Percentiles rank a stretch among this genome's conserved stretches.
Evolutionary conservation across 805 yeast genomes (phyloP).

Genomic region (Danielozyma ontarioensis): DNA sequence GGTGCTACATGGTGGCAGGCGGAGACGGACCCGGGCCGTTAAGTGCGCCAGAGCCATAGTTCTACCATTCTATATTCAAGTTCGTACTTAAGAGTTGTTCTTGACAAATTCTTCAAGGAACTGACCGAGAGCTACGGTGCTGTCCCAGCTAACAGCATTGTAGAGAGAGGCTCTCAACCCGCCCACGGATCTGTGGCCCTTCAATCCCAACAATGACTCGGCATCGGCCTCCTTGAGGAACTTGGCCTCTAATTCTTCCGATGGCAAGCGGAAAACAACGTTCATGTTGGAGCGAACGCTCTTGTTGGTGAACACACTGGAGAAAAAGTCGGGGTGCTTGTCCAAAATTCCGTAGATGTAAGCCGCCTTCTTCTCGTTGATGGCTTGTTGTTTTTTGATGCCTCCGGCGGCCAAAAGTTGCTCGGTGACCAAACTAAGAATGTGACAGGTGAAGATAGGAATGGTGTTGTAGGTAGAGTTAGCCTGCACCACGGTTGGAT

Average conservation of each 20-base stretch:
- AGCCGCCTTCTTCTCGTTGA: constrained; percentile 58
- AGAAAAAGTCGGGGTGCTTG: constrained; percentile 57
- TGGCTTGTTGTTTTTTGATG: constrained; percentile 50
- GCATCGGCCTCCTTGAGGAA: constrained; percentile 67
- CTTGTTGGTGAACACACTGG: constrained; percentile 56
- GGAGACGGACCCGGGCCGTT: no score
- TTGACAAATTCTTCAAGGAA: constrained; percentile 60
- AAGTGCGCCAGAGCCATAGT: no score
- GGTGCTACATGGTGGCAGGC: no score
- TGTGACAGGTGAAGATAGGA: constrained; percentile 87
- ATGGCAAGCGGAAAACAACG: constrained; percentile 76
- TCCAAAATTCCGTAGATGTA: constrained; percentile 64
- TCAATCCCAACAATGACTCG: constrained; percentile 64
- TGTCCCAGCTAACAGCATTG: constrained; percentile 71
- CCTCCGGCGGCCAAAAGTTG: constrained; percentile 69
- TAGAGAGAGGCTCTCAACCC: constrained; percentile 93
- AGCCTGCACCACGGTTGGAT: constrained; percentile 79
- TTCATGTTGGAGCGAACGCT: constrained; percentile 81
- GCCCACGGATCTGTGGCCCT: constrained; percentile 96
- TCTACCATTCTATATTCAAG: no score
- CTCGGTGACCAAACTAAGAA: constrained; percentile 72
- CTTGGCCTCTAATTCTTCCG: constrained; percentile 57
- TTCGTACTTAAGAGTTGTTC: no score
- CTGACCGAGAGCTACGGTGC: constrained; percentile 52
- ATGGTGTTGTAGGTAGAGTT: constrained; percentile 94